These are phyloP conservation scores for Erysimum cheiranthoides DNA, from an alignment of 345 rosid species.

Conservation along the genomic window DNA sequence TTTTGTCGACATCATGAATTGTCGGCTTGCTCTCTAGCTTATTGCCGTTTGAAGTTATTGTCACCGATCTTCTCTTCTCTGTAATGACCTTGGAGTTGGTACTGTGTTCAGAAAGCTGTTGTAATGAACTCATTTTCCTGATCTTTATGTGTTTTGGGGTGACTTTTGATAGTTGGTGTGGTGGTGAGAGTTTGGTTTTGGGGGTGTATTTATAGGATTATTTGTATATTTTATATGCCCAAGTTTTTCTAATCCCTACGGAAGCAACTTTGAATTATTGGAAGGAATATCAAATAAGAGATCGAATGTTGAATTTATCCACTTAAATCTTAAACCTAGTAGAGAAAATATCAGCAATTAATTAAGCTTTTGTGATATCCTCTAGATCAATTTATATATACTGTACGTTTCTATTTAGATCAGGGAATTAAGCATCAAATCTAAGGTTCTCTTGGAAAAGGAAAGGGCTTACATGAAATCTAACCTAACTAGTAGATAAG, in stretches of 20 bases:
- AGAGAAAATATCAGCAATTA: not conserved
- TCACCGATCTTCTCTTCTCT: constrained; percentile 36
- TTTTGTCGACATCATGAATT: constrained; percentile 39
- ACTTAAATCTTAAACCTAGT: not conserved
- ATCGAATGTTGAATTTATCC: constrained; percentile 35
- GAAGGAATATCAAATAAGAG: not conserved
- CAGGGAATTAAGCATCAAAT: constrained; percentile 40
- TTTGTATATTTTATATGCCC: not conserved
- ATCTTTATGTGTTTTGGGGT: not conserved
- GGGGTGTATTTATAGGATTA: constrained; percentile 32
- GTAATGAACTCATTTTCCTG: constrained; percentile 33
- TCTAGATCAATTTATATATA: not conserved
- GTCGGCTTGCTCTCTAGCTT: constrained; percentile 19
- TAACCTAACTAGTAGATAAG: constrained; percentile 32
- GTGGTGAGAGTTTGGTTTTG: constrained; percentile 19
- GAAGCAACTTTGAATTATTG: constrained; percentile 27
- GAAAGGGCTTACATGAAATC: constrained; percentile 28
- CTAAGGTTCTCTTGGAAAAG: constrained; percentile 29
- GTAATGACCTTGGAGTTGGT: constrained; percentile 34
- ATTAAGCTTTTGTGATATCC: not conserved
- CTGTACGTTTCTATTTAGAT: constrained; percentile 11
- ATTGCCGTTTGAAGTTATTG: not conserved
- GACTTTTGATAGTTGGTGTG: constrained; percentile 17
- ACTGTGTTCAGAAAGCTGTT: constrained; percentile 21
- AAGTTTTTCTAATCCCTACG: constrained; percentile 25